Base-by-base conservation (phyloP, 1,139 yeast species). In the Blastobotrys serpentis region DNA sequence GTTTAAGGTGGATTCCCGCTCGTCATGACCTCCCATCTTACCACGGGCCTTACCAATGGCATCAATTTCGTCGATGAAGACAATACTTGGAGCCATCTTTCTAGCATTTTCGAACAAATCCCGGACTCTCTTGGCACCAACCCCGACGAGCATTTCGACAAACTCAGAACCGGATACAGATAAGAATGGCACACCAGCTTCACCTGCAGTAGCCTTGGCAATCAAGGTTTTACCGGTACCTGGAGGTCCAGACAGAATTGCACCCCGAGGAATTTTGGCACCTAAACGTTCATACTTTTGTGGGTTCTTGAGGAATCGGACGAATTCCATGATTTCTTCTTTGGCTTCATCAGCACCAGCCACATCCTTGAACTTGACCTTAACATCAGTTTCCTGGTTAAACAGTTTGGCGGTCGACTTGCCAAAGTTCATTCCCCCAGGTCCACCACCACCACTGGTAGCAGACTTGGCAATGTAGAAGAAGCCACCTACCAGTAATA, bases 131-230 rank as follows among this genome's bases (percentile, higher is more conserved):
- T 95, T 85, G 1, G 98, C 97, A 70, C 98, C 98, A 11, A 92
- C 98, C 72, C 98, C 98, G 26, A 89, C 97, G 73, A 89, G 90
- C 98, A 92, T 90, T 69, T 92, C 98, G n/a, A 92, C 96, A 60
- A 92, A 92, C 65, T 92, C 98, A 10, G 98, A 90, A 59, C 98
- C 98, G 1, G 96, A 87, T 8, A 92, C 98, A 10, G 96, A 86
- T 58, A 81, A 80, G 64, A 92, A 92, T 25, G 98, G 98, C 42
- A 92, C 98, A 44, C 92, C 95, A 0, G 98, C 98, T 68, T 92
- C 98, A 54, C 98, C 98, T 1, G 98, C 98, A 29, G 98, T 92
- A 7, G 98, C 98, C 67, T 87, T 90, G 8, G 98, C 98, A 50
- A 92, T 74, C 54, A 92, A 73, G 0, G 98, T 92, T 69, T 92